Evolutionary conservation across 2,329 filamentous ascomycete species (phyloP).

Genomic region (Stromatinia cepivora): DNA sequence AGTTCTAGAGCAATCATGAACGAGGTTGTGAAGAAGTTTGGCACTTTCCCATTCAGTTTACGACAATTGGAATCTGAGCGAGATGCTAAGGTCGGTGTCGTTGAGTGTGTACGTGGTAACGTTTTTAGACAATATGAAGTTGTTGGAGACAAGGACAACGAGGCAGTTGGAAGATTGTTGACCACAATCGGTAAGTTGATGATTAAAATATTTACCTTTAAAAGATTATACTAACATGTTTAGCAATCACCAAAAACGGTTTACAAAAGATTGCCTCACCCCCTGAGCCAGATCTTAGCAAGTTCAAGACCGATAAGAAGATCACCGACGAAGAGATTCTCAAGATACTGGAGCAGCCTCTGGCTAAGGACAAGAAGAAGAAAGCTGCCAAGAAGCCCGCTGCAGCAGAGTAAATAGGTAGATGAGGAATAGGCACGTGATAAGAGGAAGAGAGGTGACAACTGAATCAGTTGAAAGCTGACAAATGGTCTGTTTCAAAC

Average conservation of each 20-base stretch:
- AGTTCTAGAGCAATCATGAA: conserved; percentile 90
- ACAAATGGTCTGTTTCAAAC: conserved; percentile 5
- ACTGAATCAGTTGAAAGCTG: conserved; percentile 4
- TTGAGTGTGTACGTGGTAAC: conserved; percentile 91
- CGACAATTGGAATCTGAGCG: conserved; percentile 96
- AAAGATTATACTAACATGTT: conserved; percentile 35
- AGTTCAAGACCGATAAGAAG: conserved; percentile 95
- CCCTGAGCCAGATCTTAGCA: conserved; percentile 71
- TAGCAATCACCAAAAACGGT: conserved; percentile 97
- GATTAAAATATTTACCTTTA: neutral
- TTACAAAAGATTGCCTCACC: conserved; percentile 81
- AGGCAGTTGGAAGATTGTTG: conserved; percentile 81
- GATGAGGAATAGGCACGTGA: conserved; percentile 42
- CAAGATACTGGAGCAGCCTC: conserved; percentile 86
- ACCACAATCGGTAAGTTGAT: conserved; percentile 81
- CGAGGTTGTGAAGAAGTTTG: conserved; percentile 96
- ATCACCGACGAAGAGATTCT: conserved; percentile 94
- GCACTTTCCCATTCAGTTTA: conserved; percentile 95
- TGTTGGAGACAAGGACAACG: conserved; percentile 86
- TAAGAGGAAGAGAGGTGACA: conserved; percentile 12
- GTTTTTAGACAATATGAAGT: conserved; percentile 96
- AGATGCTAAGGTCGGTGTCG: conserved; percentile 89
- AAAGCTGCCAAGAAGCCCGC: conserved; percentile 46
- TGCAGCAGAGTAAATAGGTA: conserved; percentile 36
- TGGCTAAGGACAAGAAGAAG: conserved; percentile 72